Base-by-base conservation (phyloP, 73 alveolate species). In the Tetrahymena malaccensis region DNA sequence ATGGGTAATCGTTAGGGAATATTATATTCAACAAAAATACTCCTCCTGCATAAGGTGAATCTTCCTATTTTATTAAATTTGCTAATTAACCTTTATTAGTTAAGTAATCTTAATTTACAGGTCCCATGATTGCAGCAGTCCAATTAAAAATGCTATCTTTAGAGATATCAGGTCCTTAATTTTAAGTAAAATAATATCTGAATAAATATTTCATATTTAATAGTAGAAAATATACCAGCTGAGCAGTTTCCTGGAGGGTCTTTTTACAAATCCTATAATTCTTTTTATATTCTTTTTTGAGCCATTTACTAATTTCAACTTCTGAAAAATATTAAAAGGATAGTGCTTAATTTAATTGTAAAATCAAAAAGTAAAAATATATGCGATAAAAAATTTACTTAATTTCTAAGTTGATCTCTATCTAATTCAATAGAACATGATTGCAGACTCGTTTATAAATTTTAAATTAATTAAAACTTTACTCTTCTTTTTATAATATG, bases 231-330 rank as follows among this genome's bases (percentile, higher is more conserved):
- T n/a, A 98, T 98, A 34, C 99, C 98, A 25, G 99, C 99, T 70
- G 98, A 95, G 50, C 98, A 96, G 96, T 96, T 96, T 22, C 97
- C 98, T 31, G 99, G 99, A 57, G 98, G 99, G 70, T 98, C 99
- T 93, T 95, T 97, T 21, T 97, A 96, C 19, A 98, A 97, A 84
- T 98, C 98, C 33, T 94, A 37, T 34, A 98, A 96, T 96, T 98
- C 99, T 94, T 98, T 97, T 55, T 98, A 97, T 85, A 98, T 97
- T 97, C 99, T 96, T 96, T 96, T 97, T 83, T 93, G 93, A 57
- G 99, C 98, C 98, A 35, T 96, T 93, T 93, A 38, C 1, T 13
- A 19, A 43, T 25, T 44, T 22, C 33, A 44, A 43, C 93, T 43
- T 85, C 93, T 17, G 27, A 93, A 40, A 84, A 89, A 95, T n/a